phyloP scores from a whole-genome alignment of 83 land plant genomes.

The Picea abies region DNA sequence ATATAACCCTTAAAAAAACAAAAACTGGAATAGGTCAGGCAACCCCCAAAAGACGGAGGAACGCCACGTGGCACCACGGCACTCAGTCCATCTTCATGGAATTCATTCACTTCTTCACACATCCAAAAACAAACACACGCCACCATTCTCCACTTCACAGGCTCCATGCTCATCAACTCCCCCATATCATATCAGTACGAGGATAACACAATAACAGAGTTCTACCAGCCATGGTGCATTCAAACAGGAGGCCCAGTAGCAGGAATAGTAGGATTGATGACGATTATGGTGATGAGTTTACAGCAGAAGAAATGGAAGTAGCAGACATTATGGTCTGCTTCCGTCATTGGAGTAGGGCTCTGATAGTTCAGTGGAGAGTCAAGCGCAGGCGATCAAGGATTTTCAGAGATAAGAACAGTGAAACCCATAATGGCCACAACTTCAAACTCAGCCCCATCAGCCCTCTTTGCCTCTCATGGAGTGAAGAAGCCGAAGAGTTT shows the following conservation, averaged over 20 bases:
- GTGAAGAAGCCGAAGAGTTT: not conserved
- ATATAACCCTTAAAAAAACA: too few species aligned
- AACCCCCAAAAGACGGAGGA: not conserved
- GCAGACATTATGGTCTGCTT: not conserved
- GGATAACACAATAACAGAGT: not conserved
- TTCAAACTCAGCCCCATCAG: not conserved
- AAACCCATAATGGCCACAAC: not conserved
- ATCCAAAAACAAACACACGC: not conserved
- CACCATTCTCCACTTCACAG: not conserved
- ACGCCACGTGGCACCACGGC: not conserved
- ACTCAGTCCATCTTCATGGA: not conserved
- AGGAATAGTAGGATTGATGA: not conserved
- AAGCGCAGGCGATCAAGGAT: not conserved
- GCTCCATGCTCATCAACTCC: not conserved
- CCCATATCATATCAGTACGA: too few species aligned
- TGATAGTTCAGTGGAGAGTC: not conserved
- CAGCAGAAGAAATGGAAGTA: conserved; percentile 5
- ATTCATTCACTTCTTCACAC: not conserved
- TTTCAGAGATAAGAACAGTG: not conserved
- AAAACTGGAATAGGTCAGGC: too few species aligned
- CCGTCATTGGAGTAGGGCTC: not conserved
- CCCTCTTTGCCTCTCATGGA: not conserved
- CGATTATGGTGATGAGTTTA: not conserved
- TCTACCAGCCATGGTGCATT: not conserved
- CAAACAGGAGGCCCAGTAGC: not conserved